Evolutionary conservation across 2,329 filamentous ascomycete species (phyloP), one percentile per base, ranked within the genome.

Genomic region (Fusarium caatingaense): DNA sequence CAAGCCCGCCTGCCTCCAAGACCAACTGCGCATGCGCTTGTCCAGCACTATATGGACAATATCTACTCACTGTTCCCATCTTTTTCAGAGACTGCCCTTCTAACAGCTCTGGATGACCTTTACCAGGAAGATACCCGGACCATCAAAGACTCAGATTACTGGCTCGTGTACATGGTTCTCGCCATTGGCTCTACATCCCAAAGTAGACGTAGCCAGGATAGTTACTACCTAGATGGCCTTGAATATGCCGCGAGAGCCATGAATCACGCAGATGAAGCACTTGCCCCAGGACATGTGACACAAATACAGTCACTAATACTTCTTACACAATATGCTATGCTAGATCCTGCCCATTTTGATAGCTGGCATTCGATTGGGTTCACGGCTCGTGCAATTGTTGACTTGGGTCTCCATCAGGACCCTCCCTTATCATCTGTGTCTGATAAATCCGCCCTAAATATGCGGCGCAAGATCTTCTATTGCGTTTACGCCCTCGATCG

Each of bases 311-410:
- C 94, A 0, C 85, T 98, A 23, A 81, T 98, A 4, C 84, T 98
- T 4, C 87, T 98, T 55, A 94, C 93, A 0, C 90, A 97, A 73
- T 98, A 97, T 78, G 91, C 95, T 5, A 92, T 96, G 83, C 85
- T 97, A 51, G 94, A 98, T 74, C 94, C 95, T 4, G 88, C 91
- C 44, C 93, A 97, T 76, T 98, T 97, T 76, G 94, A 97, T 76
- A 93, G 92, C 74, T 98, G 96, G 94, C 94, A 96, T 69, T 81
- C 98, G 66, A 92, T 98, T 59, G 96, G 95, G 9, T 94, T 96
- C 77, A 94, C 95, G 9, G 93, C 93, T 42, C 89, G 95, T 61
- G 93, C 94, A 8, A 90, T 95, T 76, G 88, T 98, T 23, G 96
- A 99, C 80, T 83, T 98, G 30, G 96, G 96, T 10, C 90, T 97